phyloP scores from a whole-genome alignment of 148 eudicot genomes.

The Pharnaceum exiguum region DNA sequence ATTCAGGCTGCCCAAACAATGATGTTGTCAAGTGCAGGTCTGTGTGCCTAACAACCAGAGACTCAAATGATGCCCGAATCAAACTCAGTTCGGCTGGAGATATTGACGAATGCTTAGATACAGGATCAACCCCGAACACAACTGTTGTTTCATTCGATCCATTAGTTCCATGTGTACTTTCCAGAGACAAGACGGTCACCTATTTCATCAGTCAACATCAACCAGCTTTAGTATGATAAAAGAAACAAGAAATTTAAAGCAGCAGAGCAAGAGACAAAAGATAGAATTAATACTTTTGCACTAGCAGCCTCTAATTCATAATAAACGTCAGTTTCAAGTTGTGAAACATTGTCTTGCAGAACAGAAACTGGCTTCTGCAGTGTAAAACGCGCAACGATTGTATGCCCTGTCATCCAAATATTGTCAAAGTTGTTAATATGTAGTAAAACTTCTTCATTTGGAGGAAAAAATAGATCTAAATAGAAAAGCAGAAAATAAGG shows the following conservation, averaged over 20 bases:
- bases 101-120: slow-evolving; percentile 36
- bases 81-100: slow-evolving; percentile 56
- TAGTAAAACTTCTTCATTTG: neutral
- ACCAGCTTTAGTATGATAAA: neutral
- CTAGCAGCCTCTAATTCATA: slow-evolving; percentile 52
- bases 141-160: slow-evolving; percentile 54
- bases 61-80: slow-evolving; percentile 48
- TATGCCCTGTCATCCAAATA: slow-evolving; percentile 44
- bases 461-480: neutral
- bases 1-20: slow-evolving; percentile 62
- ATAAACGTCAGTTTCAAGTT: slow-evolving; percentile 65
- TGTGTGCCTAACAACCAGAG: slow-evolving; percentile 42
- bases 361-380: slow-evolving; percentile 54
- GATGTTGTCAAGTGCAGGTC: slow-evolving; percentile 43
- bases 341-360: slow-evolving; percentile 48
- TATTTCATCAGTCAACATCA: slow-evolving; percentile 16
- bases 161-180: slow-evolving; percentile 37
- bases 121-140: slow-evolving; percentile 71
- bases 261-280: slow-evolving; percentile 6
- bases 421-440: neutral
- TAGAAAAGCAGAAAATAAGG: neutral
- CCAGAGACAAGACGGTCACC: slow-evolving; percentile 62
- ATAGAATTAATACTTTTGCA: slow-evolving; percentile 46
- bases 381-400: slow-evolving; percentile 75
- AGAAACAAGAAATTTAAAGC: slow-evolving; percentile 2